Evolutionary conservation across 1,284 basidiomycete species (phyloP), one percentile per base, ranked within the genome.

Genomic region (Malassezia nana): DNA sequence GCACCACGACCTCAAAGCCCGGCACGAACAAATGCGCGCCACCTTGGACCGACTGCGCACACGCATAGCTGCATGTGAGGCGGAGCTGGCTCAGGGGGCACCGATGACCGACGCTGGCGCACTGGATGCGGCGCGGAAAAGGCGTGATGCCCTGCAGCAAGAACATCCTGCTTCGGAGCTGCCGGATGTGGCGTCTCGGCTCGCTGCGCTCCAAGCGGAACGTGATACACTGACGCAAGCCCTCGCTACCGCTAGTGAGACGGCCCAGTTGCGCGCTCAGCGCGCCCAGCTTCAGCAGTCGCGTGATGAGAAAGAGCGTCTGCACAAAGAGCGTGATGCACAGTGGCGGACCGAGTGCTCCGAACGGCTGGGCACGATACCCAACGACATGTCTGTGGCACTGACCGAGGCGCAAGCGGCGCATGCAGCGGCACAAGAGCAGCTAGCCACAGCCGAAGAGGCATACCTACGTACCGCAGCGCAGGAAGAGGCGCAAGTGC

Each of bases 231-330:
- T 53, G 4, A 22, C 31, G n/a, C 26, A 28, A 8, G 25, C 20
- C 7, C n/a, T 47, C 1, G 26, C 22, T 3, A 22, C 38, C 6
- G 46, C 46, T 3, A 22, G n/a, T 5, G 44, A 42, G 5, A 18
- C n/a, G 1, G 41, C 42, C 5, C 45, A 46, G 38, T 28, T 31
- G 26, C 44, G 51, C 7, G 40, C 35, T 13, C 20, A 30, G 26
- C 24, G 26, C 4, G 45, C 44, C 8, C 33, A 47, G 18, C 43
- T 62, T 20, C 46, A 62, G 32, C 49, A 55, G 32, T 58, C 59
- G 42, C 54, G 77, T 13, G 69, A 75, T 26, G 76, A 79, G 41
- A 78, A 86, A 26, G 82, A 42, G 24, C 40, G 26, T 10, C 22
- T 28, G 24, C 26, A 42, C 12, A 13, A 9, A 8, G 20, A 24